Conservation (phyloP, 2,329 filamentous ascomycete genomes). For the Fusarium nurragi region DNA sequence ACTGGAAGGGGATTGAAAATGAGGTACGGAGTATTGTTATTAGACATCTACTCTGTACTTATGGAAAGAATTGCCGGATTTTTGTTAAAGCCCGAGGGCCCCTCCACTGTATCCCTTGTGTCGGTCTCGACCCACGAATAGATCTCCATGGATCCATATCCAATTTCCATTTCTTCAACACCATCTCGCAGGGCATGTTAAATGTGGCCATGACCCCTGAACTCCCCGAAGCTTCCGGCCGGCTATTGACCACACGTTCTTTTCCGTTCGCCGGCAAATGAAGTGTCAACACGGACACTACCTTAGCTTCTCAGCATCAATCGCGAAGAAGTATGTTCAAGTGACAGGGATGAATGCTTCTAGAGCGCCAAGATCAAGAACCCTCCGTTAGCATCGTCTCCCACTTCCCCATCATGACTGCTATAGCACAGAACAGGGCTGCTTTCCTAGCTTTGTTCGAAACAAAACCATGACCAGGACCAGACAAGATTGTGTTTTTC, state of each 20-base stretch:
- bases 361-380: too few species aligned
- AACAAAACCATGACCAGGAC: constrained; percentile 28
- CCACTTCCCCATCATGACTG: too few species aligned
- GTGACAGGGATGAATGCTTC: background rate
- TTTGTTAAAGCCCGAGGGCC: background rate
- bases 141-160: constrained; percentile 12
- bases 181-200: background rate
- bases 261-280: background rate
- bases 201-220: background rate
- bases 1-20: background rate
- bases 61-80: background rate
- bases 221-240: constrained; percentile 3
- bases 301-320: background rate
- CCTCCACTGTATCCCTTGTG: background rate
- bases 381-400: too few species aligned
- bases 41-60: background rate
- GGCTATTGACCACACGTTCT: background rate
- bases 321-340: background rate
- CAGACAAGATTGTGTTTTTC: background rate
- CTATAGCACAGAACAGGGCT: too few species aligned
- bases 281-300: background rate
- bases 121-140: constrained; percentile 12
- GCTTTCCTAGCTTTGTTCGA: constrained; percentile 1
- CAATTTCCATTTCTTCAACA: constrained; percentile 4
- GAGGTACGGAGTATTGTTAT: background rate